Percentiles rank a stretch among this genome's conserved stretches.
These are phyloP conservation scores for Neofusicoccum ribis DNA, from an alignment of 2,329 filamentous ascomycete genomes.

Conservation along the genomic window DNA sequence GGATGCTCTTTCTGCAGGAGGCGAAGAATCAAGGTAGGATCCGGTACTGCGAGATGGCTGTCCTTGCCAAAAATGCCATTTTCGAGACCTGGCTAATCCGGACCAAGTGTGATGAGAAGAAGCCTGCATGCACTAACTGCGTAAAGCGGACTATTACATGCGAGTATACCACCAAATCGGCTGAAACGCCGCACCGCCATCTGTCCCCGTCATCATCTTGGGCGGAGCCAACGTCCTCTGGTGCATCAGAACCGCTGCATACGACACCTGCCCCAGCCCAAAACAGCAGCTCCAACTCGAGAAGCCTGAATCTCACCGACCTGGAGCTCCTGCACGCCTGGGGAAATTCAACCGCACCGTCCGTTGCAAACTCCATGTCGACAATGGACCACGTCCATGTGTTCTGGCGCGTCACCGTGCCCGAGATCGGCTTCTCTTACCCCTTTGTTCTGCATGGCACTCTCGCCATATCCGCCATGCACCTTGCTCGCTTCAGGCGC, in stretches of 20 bases:
- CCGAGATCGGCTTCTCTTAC: background rate
- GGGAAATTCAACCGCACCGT: background rate
- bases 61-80: too few relatives aligned
- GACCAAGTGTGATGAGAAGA: constrained; percentile 31
- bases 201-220: too few relatives aligned
- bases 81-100: background rate
- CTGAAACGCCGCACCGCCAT: background rate
- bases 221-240: constrained; percentile 23
- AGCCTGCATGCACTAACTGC: constrained; percentile 32
- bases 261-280: constrained; percentile 5
- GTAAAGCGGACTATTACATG: constrained; percentile 31
- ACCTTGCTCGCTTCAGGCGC: constrained; percentile 6
- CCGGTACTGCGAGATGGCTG: too few relatives aligned
- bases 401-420: background rate
- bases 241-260: background rate
- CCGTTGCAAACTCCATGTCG: constrained; percentile 16
- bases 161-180: constrained; percentile 10
- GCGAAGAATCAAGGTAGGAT: constrained; percentile 13
- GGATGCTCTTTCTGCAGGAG: constrained; percentile 16
- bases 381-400: background rate
- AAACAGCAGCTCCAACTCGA: background rate
- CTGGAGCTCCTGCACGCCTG: background rate
- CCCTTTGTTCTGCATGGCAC: background rate
- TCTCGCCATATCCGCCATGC: background rate
- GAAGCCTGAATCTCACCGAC: background rate